Evolutionary conservation across 306 rosid species (phyloP).

Genomic region (Fragaria nilgerrensis): DNA sequence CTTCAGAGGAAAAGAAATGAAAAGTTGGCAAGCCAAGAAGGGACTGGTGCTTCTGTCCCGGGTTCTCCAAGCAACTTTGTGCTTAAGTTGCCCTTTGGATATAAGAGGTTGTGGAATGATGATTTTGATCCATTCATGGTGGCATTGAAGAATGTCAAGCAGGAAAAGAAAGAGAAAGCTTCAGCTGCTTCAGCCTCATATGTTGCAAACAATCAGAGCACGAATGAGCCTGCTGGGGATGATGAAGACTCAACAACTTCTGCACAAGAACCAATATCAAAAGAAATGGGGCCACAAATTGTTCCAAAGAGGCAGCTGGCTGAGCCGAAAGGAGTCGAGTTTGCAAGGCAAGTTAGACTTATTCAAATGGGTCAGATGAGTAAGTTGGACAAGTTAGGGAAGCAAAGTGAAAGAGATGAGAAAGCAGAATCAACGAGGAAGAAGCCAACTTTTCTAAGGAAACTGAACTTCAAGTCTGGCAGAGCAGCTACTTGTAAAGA

Average conservation of each 20-base stretch:
- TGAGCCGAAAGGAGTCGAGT: conserved; percentile 54
- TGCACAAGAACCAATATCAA: background rate
- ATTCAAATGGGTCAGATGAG: conserved; percentile 28
- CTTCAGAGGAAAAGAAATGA: conserved; percentile 30
- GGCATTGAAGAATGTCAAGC: conserved; percentile 61
- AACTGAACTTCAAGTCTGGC: conserved; percentile 32
- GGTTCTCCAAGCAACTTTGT: conserved; percentile 39
- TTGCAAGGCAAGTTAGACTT: conserved; percentile 45
- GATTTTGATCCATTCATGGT: conserved; percentile 84
- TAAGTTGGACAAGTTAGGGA: background rate
- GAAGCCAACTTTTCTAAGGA: conserved; percentile 40
- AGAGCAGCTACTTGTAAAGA: conserved; percentile 17
- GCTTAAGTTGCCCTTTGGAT: conserved; percentile 34
- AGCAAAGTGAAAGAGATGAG: conserved; percentile 21
- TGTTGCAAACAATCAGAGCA: background rate
- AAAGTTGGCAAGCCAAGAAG: conserved; percentile 7
- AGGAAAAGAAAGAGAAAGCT: conserved; percentile 39
- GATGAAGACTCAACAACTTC: background rate
- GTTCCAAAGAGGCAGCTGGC: conserved; percentile 15
- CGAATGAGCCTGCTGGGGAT: background rate
- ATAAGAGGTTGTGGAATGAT: conserved; percentile 56
- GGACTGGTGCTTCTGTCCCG: conserved; percentile 29
- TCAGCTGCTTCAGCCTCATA: background rate
- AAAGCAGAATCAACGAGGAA: conserved; percentile 4
- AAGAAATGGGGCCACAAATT: conserved; percentile 6